Percentiles rank a stretch among this genome's conserved stretches.
Evolutionary conservation across 2,329 filamentous ascomycete genomes (phyloP).

Genomic region (Aspergillus sergii): DNA sequence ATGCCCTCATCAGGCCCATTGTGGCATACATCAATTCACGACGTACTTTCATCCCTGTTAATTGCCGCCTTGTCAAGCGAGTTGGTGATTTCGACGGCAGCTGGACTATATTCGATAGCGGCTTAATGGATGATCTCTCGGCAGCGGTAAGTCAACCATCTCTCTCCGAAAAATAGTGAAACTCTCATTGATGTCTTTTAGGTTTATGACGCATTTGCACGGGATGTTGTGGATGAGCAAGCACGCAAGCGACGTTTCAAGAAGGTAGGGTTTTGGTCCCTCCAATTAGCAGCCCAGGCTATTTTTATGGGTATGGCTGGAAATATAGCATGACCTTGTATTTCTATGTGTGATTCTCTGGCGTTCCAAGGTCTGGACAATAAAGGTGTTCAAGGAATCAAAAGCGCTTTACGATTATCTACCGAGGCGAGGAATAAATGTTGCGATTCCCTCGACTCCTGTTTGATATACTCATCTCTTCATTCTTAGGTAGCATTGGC

Average conservation of each 20-base stretch:
- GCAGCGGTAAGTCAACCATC: conserved; percentile 62
- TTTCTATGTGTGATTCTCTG: conserved; percentile 16
- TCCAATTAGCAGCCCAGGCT: conserved; percentile 88
- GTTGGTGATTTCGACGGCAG: conserved; percentile 88
- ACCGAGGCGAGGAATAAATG: not conserved
- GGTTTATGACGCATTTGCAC: conserved; percentile 91
- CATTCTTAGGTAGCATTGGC: not conserved
- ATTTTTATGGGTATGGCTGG: conserved; percentile 94
- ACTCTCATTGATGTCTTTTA: conserved; percentile 29
- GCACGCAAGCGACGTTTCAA: conserved; percentile 83
- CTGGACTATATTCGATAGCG: conserved; percentile 93
- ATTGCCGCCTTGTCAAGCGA: conserved; percentile 90
- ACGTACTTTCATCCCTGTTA: conserved; percentile 92
- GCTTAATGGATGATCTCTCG: conserved; percentile 88
- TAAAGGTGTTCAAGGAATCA: conserved; percentile 15
- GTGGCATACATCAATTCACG: conserved; percentile 98
- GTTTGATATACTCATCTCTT: not conserved
- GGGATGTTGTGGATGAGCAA: conserved; percentile 86
- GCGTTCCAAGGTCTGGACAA: conserved; percentile 7
- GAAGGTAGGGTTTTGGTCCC: conserved; percentile 95
- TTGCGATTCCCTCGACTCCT: not conserved
- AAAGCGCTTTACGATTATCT: not conserved
- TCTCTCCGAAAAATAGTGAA: not conserved
- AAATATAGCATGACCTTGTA: conserved; percentile 60
- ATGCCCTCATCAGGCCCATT: conserved; percentile 90